Base-by-base conservation (phyloP, 2,329 filamentous ascomycete genomes). In the Cephalotrichum gorgonifer region DNA sequence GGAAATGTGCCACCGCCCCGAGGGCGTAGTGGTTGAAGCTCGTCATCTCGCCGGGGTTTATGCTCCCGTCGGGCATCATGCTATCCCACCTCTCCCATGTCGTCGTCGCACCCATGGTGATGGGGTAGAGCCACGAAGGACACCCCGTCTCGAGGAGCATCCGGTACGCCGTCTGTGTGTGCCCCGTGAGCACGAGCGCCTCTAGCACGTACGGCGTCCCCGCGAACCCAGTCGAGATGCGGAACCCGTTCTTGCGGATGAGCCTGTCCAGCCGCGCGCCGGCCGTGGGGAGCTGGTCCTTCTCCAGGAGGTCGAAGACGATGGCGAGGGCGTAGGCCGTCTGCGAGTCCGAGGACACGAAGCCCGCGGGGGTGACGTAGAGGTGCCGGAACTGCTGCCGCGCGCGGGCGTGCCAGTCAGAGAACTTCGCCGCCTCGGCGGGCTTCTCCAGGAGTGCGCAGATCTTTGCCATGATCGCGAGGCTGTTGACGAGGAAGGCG, bases 41-140 rank as follows among this genome's bases (percentile, higher is more conserved):
- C 0, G 70, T 72, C 72, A 75, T 75, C 28, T 61, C 54, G 1
- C 71, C 67, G 0, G 67, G 61, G 48, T 75, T 75, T 15, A 74
- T 54, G 0, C 53, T 60, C 0, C 71, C 71, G 49, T 74, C 59
- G 0, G 68, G 60, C 1, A 73, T 55, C 28, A 75, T 58, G 26
- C 65, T 69, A 44, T 76, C 70, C 73, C 73, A 75, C 2, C 73
- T 64, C 52, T 76, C 72, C 72, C 72, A 76, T 0, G 67, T 71
- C 0, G 72, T 75, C 0, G 72, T 75, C 0, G 64, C 72, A 9
- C 62, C 62, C 64, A 69, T 67, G 3, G 30, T 33, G 6, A 76
- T 65, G 12, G 69, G 70, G 46, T 73, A 75, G 1, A 76, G 56
- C 72, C 72, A 76, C 0, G 66, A 70, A 0, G 71, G 72, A 1